Conservation (phyloP, 169 alveolate species). For the Cryptosporidium sp. region DNA sequence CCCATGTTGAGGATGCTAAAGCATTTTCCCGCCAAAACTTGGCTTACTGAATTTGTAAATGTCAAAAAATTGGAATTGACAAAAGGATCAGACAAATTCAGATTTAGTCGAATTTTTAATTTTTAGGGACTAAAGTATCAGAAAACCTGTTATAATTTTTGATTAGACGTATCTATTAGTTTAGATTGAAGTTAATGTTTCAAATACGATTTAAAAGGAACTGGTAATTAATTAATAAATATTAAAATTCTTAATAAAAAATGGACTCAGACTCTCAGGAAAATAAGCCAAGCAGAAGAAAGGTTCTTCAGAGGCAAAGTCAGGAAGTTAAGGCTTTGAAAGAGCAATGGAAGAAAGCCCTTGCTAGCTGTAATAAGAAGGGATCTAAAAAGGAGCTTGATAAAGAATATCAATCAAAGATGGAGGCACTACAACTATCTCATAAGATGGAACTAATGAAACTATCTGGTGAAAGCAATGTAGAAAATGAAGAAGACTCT, state of each 20-base stretch:
- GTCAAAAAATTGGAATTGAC: not conserved
- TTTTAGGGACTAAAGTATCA: not conserved
- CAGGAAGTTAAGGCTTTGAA: conserved; percentile 43
- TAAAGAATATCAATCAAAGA: conserved; percentile 18
- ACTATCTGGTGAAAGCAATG: not conserved
- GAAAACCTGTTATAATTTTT: too few relatives aligned
- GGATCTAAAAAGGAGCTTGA: conserved; percentile 71
- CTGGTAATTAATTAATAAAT: not conserved
- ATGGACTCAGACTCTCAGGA: conserved; percentile 46
- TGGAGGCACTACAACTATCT: not conserved
- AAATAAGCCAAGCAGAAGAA: conserved; percentile 33
- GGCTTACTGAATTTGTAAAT: conserved; percentile 7
- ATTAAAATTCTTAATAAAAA: too few relatives aligned
- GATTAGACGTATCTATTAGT: too few relatives aligned
- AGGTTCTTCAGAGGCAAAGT: conserved; percentile 22
- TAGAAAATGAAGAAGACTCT: not conserved
- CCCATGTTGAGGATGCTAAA: not conserved
- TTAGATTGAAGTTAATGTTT: not conserved
- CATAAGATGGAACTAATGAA: conserved; percentile 41
- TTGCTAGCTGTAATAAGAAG: conserved; percentile 16
- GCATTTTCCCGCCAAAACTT: not conserved
- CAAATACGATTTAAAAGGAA: not conserved
- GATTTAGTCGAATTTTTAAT: not conserved
- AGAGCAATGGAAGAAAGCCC: conserved; percentile 59
- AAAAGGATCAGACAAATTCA: not conserved